A percentile compares a stretch with the other conserved stretches of the same genome.
phyloP scores from a whole-genome alignment of 2,329 filamentous ascomycete species.

The Nigrospora osmanthi region DNA sequence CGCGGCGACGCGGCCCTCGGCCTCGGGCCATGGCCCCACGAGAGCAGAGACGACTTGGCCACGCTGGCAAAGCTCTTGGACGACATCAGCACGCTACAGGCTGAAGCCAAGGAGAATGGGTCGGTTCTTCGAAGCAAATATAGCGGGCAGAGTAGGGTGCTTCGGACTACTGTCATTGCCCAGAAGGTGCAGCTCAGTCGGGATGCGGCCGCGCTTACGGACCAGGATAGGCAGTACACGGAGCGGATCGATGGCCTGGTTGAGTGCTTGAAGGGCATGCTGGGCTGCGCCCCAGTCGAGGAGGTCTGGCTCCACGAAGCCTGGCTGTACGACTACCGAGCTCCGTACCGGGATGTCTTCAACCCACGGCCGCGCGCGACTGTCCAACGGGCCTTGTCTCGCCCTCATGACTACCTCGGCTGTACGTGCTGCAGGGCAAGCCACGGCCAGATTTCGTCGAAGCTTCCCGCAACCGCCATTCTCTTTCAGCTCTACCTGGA shows the following conservation, averaged over 20 bases:
- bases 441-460: conserved; percentile 44
- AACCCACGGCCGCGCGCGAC: conserved; percentile 63
- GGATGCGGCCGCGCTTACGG: conserved; percentile 62
- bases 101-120: conserved; percentile 33
- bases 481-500: conserved; percentile 76
- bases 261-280: conserved; percentile 32
- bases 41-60: conserved; percentile 21
- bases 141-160: conserved; percentile 59
- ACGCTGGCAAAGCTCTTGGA: conserved; percentile 32
- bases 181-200: conserved; percentile 76
- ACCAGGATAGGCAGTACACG: conserved; percentile 65
- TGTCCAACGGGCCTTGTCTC: conserved; percentile 62
- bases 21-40: conserved; percentile 23
- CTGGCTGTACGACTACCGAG: conserved; percentile 66
- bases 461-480: conserved; percentile 63
- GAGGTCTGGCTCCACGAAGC: conserved; percentile 59
- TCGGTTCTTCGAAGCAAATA: conserved; percentile 64
- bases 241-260: conserved; percentile 51
- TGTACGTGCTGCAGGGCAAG: conserved; percentile 58
- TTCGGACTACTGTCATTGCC: conserved; percentile 71
- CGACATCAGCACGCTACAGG: conserved; percentile 37
- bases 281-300: conserved; percentile 28
- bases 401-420: conserved; percentile 70
- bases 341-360: conserved; percentile 66
- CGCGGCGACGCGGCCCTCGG: conserved; percentile 29